These are phyloP conservation scores for Schoenoplectus tabernaemontani DNA, from an alignment of 202 grass and related monocot species.

Conservation along the genomic window DNA sequence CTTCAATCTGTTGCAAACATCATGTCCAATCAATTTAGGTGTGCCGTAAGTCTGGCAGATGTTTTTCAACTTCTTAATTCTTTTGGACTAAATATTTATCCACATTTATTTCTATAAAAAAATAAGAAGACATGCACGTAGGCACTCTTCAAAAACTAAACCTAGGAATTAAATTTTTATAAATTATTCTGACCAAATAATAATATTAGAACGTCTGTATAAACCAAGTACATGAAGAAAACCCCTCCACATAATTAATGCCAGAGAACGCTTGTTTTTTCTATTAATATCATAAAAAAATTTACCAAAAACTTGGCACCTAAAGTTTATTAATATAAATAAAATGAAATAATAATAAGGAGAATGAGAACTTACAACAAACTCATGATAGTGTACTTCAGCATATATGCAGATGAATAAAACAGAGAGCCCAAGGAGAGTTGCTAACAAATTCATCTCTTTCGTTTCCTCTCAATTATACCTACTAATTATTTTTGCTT, in stretches of 20 bases:
- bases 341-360: not conserved
- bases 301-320: no score
- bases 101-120: not conserved
- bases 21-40: not conserved
- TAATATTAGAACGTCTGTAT: no score
- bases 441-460: constrained; percentile 7
- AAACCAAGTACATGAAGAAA: not conserved
- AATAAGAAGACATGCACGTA: no score
- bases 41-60: not conserved
- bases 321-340: not conserved
- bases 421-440: constrained; percentile 21
- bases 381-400: constrained; percentile 40
- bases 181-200: no score
- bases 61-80: not conserved
- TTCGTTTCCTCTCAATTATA: constrained; percentile 17
- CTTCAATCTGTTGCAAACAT: constrained; percentile 28
- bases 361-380: constrained; percentile 25
- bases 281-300: not conserved
- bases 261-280: not conserved
- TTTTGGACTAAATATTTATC: not conserved
- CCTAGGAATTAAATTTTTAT: no score
- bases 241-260: not conserved
- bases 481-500: constrained; percentile 5
- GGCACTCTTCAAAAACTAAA: no score
- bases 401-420: constrained; percentile 15